Conservation (phyloP, 2,329 filamentous ascomycete species). For the Dendrostoma leiphaemia region DNA sequence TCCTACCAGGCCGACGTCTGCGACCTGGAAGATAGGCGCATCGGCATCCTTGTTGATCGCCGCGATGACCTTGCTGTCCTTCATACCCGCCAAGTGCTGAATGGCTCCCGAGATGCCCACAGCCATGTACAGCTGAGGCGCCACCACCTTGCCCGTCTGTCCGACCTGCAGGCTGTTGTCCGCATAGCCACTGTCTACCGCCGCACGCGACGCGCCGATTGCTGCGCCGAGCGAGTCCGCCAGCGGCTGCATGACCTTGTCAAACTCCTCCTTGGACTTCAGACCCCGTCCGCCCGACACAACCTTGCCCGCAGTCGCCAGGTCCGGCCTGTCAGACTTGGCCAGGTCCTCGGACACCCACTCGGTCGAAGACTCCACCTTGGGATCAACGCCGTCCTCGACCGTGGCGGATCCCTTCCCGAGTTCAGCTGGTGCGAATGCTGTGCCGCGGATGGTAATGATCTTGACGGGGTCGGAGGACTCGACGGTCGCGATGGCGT, state of each 20-base stretch:
- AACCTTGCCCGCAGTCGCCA: conserved; percentile 83
- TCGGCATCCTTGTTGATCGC: conserved; percentile 98
- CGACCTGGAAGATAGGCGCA: conserved; percentile 97
- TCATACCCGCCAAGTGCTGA: conserved; percentile 98
- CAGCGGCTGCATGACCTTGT: conserved; percentile 85
- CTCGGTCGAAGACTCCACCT: conserved; percentile 69
- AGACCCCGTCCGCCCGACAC: conserved; percentile 92
- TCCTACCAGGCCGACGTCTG: conserved; percentile 91
- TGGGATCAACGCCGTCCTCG: conserved; percentile 82
- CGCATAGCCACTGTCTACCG: conserved; percentile 94
- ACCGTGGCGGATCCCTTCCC: conserved; percentile 73
- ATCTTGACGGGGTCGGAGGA: conserved; percentile 83
- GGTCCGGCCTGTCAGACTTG: conserved; percentile 90
- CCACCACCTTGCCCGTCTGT: conserved; percentile 98
- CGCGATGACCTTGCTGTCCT: conserved; percentile 99
- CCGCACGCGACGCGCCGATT: conserved; percentile 89
- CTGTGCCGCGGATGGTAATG: conserved; percentile 88
- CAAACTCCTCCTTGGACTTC: conserved; percentile 98
- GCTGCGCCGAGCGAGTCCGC: conserved; percentile 93
- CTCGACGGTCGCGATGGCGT: conserved; percentile 94
- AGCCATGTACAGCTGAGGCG: conserved; percentile 90
- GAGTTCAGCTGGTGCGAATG: conserved; percentile 74
- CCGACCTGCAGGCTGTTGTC: conserved; percentile 98
- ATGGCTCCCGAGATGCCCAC: conserved; percentile 97
- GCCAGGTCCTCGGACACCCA: conserved; percentile 94